Percentiles rank a stretch among this genome's conserved stretches.
Evolutionary conservation across 495 filamentous ascomycete genomes (phyloP).

Genomic region (Podospora conica): DNA sequence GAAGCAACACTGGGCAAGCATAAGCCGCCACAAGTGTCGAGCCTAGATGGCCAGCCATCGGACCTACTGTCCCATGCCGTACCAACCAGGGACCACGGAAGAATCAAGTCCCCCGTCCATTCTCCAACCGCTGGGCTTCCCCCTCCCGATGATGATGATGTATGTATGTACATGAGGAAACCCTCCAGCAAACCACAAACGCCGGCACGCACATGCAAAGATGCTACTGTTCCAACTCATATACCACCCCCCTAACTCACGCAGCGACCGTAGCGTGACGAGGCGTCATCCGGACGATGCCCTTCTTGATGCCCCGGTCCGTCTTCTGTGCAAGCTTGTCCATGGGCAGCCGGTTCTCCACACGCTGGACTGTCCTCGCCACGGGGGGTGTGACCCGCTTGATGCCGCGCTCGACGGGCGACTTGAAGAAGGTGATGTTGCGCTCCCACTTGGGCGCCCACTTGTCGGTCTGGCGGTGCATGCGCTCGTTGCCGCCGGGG

Average conservation of each 20-base stretch:
- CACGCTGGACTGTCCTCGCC: slow-evolving; percentile 32
- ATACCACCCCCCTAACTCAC: not conserved
- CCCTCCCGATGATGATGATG: not conserved
- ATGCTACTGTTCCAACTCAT: not conserved
- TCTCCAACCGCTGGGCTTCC: not conserved
- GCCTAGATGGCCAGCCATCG: not conserved
- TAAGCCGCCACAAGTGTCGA: not conserved
- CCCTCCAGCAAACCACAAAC: not conserved
- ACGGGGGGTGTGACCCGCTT: slow-evolving; percentile 38
- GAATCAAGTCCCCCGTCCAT: not conserved
- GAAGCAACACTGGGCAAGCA: slow-evolving; percentile 2
- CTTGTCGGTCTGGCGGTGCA: slow-evolving; percentile 36
- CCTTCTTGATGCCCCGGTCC: slow-evolving; percentile 37
- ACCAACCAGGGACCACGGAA: not conserved
- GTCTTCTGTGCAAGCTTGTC: slow-evolving; percentile 40
- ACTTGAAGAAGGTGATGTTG: slow-evolving; percentile 41
- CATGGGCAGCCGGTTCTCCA: slow-evolving; percentile 38
- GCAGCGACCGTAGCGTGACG: slow-evolving; percentile 7
- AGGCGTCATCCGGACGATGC: slow-evolving; percentile 27
- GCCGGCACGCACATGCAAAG: not conserved
- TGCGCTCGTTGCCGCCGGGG: slow-evolving; percentile 40
- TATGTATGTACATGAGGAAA: not conserved
- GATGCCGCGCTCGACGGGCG: slow-evolving; percentile 37
- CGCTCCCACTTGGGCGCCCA: slow-evolving; percentile 49
- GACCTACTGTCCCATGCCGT: not conserved